Conservation (phyloP, 345 rosid genomes). For the Lenwebbia sp. region DNA sequence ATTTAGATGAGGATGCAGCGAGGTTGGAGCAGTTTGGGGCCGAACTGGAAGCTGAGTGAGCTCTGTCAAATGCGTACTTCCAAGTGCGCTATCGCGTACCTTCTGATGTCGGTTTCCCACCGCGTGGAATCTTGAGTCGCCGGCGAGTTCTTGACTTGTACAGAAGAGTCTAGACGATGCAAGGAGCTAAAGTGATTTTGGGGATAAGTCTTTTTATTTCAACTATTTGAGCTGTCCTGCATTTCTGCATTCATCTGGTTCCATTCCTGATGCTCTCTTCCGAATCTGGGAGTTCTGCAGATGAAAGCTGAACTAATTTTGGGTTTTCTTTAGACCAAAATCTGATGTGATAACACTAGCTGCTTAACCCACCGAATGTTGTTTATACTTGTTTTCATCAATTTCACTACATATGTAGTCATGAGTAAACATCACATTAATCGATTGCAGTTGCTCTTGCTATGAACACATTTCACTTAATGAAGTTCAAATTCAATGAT, state of each 20-base stretch:
- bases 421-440: neutral
- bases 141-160: neutral
- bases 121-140: neutral
- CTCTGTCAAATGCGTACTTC: neutral
- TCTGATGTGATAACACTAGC: neutral
- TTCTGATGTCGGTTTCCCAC: neutral
- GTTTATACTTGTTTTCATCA: neutral
- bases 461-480: no score
- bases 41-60: conserved; percentile 80
- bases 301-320: neutral
- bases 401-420: neutral
- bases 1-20: conserved; percentile 48
- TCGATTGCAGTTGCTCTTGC: no score
- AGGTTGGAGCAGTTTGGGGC: conserved; percentile 82
- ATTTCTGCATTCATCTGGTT: neutral
- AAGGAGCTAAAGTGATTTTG: neutral
- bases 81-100: neutral
- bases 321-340: neutral
- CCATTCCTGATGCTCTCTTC: neutral
- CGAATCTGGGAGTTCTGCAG: neutral
- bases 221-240: neutral
- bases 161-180: neutral
- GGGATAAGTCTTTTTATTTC: neutral
- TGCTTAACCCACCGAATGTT: neutral
- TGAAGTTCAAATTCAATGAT: no score